Evolutionary conservation across 2,329 filamentous ascomycete species (phyloP).

Genomic region (Ophiostoma perfectum): DNA sequence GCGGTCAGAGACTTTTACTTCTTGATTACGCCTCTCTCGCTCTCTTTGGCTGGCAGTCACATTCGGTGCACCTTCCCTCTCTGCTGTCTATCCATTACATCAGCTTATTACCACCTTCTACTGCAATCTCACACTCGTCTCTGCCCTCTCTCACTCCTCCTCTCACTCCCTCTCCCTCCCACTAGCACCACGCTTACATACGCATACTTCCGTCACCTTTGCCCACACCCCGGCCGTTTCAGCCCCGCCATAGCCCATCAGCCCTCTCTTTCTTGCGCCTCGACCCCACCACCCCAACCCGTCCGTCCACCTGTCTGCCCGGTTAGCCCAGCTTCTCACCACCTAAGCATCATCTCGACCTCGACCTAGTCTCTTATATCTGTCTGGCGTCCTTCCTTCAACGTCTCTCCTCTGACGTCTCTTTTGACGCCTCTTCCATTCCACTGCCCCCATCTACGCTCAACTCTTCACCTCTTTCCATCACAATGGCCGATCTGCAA

Average conservation of each 20-base stretch:
- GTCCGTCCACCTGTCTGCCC: not conserved
- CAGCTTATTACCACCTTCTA: not conserved
- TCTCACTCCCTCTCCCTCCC: not conserved
- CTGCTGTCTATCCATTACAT: not conserved
- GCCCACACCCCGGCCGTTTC: constrained; percentile 16
- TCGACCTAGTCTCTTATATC: constrained; percentile 7
- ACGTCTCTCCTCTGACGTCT: not conserved
- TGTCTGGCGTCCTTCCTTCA: not conserved
- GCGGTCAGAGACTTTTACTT: no score
- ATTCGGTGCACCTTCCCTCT: no score
- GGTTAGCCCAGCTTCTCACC: not conserved
- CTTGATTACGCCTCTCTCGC: no score
- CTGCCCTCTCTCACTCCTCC: not conserved
- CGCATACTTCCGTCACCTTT: constrained; percentile 6
- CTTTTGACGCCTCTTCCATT: not conserved
- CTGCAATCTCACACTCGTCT: not conserved
- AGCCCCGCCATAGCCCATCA: constrained; percentile 18
- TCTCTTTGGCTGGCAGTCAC: no score
- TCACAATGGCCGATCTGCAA: constrained; percentile 35
- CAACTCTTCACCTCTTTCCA: not conserved
- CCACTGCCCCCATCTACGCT: not conserved
- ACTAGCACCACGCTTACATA: constrained; percentile 1
- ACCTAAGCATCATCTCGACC: not conserved
- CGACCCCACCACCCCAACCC: constrained; percentile 17
- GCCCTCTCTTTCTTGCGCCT: constrained; percentile 11